Evolutionary conservation across 2,329 filamentous ascomycete genomes (phyloP).

Genomic region (Aspergillus sp.): DNA sequence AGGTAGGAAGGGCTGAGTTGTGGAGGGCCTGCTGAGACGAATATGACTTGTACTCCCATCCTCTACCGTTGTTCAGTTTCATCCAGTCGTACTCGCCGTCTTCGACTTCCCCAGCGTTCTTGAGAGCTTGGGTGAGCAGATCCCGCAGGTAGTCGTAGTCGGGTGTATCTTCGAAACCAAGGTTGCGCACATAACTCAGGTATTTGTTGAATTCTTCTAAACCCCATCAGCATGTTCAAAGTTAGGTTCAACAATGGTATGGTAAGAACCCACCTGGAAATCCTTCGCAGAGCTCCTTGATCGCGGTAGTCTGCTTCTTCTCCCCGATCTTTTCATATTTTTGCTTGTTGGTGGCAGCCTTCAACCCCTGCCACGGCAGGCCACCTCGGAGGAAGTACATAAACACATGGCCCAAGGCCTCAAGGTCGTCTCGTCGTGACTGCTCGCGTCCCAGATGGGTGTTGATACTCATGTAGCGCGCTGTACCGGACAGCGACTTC

Average conservation of each 20-base stretch:
- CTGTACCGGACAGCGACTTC: slow-evolving; percentile 94
- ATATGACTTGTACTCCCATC: slow-evolving; percentile 79
- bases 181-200: slow-evolving; percentile 92
- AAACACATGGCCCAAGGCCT: slow-evolving; percentile 73
- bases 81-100: slow-evolving; percentile 99
- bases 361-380: slow-evolving; percentile 67
- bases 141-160: slow-evolving; percentile 98
- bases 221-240: background rate
- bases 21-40: slow-evolving; percentile 72
- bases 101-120: slow-evolving; percentile 90
- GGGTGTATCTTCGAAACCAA: slow-evolving; percentile 96
- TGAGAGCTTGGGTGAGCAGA: slow-evolving; percentile 92
- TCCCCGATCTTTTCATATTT: slow-evolving; percentile 99
- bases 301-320: slow-evolving; percentile 97
- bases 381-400: slow-evolving; percentile 69
- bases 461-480: slow-evolving; percentile 99
- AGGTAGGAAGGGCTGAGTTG: slow-evolving; percentile 74
- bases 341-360: slow-evolving; percentile 78
- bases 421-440: slow-evolving; percentile 90
- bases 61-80: slow-evolving; percentile 92
- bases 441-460: slow-evolving; percentile 96
- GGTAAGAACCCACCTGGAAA: slow-evolving; percentile 65
- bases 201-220: slow-evolving; percentile 96
- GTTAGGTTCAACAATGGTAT: background rate
- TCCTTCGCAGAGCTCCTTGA: slow-evolving; percentile 94